Percentiles rank a stretch among this genome's conserved stretches.
Conservation (phyloP, 2,329 filamentous ascomycete genomes). For the Cyphellophora europaea region DNA sequence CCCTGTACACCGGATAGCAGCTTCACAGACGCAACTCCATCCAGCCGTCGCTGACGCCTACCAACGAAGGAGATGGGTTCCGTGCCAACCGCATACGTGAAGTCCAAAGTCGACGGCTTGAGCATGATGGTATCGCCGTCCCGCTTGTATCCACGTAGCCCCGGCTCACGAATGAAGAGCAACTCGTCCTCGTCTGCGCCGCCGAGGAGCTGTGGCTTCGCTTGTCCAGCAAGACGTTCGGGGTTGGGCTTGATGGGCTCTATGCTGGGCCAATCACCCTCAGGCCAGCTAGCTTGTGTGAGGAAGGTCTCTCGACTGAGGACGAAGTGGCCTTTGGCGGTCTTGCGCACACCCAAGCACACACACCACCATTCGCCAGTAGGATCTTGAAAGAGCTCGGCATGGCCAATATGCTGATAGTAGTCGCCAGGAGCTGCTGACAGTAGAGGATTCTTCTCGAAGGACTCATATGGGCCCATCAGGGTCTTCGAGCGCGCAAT, state of each 20-base stretch:
- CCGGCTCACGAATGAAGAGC: slow-evolving; percentile 20
- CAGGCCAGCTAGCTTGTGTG: slow-evolving; percentile 20
- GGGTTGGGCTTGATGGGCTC: slow-evolving; percentile 7
- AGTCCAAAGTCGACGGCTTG: slow-evolving; percentile 11
- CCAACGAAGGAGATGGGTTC: slow-evolving; percentile 19
- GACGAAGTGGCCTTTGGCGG: slow-evolving; percentile 13
- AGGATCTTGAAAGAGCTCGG: slow-evolving; percentile 46
- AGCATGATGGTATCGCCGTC: slow-evolving; percentile 9
- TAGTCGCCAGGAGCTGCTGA: slow-evolving; percentile 30
- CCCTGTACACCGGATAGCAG: not conserved
- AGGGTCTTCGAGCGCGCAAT: slow-evolving; percentile 23
- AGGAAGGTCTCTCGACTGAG: slow-evolving; percentile 28
- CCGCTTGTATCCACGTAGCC: slow-evolving; percentile 12
- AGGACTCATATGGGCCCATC: slow-evolving; percentile 31
- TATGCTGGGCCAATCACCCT: slow-evolving; percentile 18
- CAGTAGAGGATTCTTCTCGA: slow-evolving; percentile 32
- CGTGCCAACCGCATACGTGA: slow-evolving; percentile 15
- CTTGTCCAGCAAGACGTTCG: not conserved
- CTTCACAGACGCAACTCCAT: slow-evolving; percentile 3
- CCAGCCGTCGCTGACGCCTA: slow-evolving; percentile 18
- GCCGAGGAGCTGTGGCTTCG: slow-evolving; percentile 6
- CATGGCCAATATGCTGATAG: slow-evolving; percentile 47
- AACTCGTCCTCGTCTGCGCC: no score
- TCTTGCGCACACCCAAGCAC: slow-evolving; percentile 12
- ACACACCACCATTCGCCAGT: slow-evolving; percentile 32